Conservation (phyloP, 1,284 basidiomycete species). For the Sphaerobolus stellatus region DNA sequence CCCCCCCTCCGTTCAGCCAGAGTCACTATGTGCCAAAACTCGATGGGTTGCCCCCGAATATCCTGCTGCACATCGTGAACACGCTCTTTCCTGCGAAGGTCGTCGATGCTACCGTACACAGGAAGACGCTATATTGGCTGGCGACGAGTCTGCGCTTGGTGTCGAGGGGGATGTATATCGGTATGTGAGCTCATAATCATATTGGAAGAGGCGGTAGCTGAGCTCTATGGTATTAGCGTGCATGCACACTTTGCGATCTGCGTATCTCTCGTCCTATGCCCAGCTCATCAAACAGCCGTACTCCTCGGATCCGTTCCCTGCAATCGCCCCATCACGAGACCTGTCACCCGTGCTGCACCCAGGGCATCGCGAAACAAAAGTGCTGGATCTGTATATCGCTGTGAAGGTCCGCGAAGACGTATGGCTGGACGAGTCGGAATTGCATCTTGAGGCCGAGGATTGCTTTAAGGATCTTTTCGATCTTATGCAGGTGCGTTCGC, state of each 20-base stretch:
- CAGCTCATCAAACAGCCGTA: slow-evolving; percentile 62
- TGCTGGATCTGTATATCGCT: slow-evolving; percentile 75
- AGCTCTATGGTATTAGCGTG: slow-evolving; percentile 45
- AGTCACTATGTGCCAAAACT: slow-evolving; percentile 27
- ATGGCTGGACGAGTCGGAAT: slow-evolving; percentile 64
- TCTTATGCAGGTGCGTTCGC: slow-evolving; percentile 36
- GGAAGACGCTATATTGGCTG: slow-evolving; percentile 69
- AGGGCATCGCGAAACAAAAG: slow-evolving; percentile 59
- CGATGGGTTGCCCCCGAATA: slow-evolving; percentile 49
- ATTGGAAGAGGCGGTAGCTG: not conserved
- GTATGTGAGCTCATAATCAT: slow-evolving; percentile 33
- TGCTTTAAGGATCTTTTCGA: slow-evolving; percentile 74
- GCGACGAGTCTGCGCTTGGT: slow-evolving; percentile 61
- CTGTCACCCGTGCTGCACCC: slow-evolving; percentile 34
- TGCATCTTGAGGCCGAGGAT: slow-evolving; percentile 71
- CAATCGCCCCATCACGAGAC: slow-evolving; percentile 28
- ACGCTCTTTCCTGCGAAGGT: slow-evolving; percentile 50
- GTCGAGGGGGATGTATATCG: slow-evolving; percentile 61
- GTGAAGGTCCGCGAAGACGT: slow-evolving; percentile 77
- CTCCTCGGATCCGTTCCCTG: slow-evolving; percentile 73
- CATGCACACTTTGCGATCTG: slow-evolving; percentile 75
- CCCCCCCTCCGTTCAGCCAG: slow-evolving; percentile 27
- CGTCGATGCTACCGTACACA: slow-evolving; percentile 40
- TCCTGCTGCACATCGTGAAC: slow-evolving; percentile 64
- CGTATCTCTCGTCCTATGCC: slow-evolving; percentile 66